Conservation (phyloP, 208 protist genomes). For the Acanthamoeba royreba region DNA sequence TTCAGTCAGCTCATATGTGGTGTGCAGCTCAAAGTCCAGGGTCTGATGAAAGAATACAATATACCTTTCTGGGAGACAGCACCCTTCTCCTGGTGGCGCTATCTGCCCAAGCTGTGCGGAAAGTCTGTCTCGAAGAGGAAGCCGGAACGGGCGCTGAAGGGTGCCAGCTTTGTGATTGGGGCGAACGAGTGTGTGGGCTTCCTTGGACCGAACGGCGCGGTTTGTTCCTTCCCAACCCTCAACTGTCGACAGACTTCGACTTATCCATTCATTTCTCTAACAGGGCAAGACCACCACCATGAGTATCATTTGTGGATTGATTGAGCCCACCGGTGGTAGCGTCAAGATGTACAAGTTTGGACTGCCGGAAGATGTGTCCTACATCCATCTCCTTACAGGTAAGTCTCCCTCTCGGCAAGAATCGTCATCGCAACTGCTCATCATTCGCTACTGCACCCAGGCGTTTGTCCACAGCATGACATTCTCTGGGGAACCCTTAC, state of each 20-base stretch:
- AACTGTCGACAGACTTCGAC: not conserved
- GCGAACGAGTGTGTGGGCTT: constrained; percentile 36
- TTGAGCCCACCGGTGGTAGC: not conserved
- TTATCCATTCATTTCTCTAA: not conserved
- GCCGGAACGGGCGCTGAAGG: not conserved
- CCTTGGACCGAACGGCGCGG: constrained; percentile 67
- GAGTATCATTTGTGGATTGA: constrained; percentile 20
- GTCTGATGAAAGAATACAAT: not conserved
- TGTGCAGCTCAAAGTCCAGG: not conserved
- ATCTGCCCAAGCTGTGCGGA: not conserved
- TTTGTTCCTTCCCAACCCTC: not conserved
- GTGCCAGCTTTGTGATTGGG: not conserved
- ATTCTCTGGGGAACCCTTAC: constrained; percentile 34
- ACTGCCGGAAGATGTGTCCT: not conserved
- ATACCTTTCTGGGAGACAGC: not conserved
- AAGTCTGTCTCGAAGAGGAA: not conserved
- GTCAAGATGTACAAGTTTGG: not conserved
- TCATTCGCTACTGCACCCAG: not conserved
- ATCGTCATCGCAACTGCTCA: not conserved
- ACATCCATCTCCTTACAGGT: constrained; percentile 37
- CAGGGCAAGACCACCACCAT: constrained; percentile 73
- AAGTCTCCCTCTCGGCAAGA: not conserved
- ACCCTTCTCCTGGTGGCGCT: not conserved
- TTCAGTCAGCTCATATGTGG: not conserved
- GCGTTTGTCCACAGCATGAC: constrained; percentile 50